Evolutionary conservation across 768 basidiomycete genomes (phyloP).

Genomic region (Flagelloscypha sp.): DNA sequence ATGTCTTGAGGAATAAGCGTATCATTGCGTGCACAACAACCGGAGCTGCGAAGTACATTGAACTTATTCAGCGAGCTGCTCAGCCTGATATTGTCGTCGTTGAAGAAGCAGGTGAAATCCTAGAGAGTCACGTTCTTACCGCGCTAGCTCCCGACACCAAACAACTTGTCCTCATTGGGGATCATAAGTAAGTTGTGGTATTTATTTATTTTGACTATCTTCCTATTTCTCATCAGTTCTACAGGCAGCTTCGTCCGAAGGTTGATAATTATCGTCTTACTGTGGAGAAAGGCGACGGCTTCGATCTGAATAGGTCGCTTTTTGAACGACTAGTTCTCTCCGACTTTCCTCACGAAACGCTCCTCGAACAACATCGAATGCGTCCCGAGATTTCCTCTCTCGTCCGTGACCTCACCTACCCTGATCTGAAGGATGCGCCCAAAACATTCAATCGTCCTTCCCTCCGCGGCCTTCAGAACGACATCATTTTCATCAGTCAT

Average conservation of each 20-base stretch:
- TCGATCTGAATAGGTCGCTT: constrained; percentile 56
- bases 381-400: constrained; percentile 62
- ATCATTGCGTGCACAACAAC: constrained; percentile 67
- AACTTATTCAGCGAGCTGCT: constrained; percentile 36
- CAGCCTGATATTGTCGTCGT: constrained; percentile 50
- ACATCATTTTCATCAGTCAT: constrained; percentile 58
- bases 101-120: constrained; percentile 67
- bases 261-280: constrained; percentile 59
- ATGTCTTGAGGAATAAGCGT: constrained; percentile 34
- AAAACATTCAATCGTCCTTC: constrained; percentile 40
- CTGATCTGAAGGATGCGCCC: constrained; percentile 49
- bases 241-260: constrained; percentile 65
- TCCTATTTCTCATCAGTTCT: not conserved
- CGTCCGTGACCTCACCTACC: constrained; percentile 57
- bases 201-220: not conserved
- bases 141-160: constrained; percentile 37
- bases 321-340: constrained; percentile 61
- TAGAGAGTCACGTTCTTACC: constrained; percentile 60
- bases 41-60: constrained; percentile 52
- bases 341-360: constrained; percentile 52
- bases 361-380: constrained; percentile 62
- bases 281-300: constrained; percentile 61
- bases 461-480: constrained; percentile 46
- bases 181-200: constrained; percentile 60
- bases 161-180: constrained; percentile 62